Percentiles rank a stretch among this genome's conserved stretches.
Conservation (phyloP, 1,139 yeast species). For the Pichia sp. region DNA sequence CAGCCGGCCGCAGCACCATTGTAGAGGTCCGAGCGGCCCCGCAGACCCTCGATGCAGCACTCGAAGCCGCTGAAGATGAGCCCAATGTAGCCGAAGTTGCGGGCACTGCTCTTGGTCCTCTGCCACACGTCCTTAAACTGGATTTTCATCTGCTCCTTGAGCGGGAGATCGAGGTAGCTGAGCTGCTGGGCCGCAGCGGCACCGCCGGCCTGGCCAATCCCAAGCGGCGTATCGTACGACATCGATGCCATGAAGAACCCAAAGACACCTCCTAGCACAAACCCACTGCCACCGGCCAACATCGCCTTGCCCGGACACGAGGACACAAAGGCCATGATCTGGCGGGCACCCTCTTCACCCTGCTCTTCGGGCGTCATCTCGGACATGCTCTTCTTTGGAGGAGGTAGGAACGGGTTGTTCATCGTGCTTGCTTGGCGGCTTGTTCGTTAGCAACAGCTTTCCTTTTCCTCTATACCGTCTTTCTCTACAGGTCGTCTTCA, state of each 20-base stretch:
- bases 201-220: conserved; percentile 41
- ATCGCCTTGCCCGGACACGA: conserved; percentile 94
- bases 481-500: neutral
- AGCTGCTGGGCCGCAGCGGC: conserved; percentile 32
- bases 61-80: conserved; percentile 92
- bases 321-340: conserved; percentile 78
- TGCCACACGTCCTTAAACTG: conserved; percentile 92
- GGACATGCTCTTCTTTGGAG: conserved; percentile 42
- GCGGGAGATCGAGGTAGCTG: conserved; percentile 64
- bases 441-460: neutral
- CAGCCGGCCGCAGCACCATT: conserved; percentile 95
- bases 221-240: conserved; percentile 79
- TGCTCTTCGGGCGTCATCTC: conserved; percentile 91
- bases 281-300: conserved; percentile 92
- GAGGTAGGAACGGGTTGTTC: conserved; percentile 33
- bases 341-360: conserved; percentile 86
- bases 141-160: conserved; percentile 86
- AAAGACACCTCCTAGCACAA: conserved; percentile 91
- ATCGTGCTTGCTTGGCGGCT: conserved; percentile 11
- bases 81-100: conserved; percentile 93
- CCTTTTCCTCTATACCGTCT: neutral
- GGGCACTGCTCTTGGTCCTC: conserved; percentile 82
- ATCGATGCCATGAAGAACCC: conserved; percentile 94
- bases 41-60: conserved; percentile 75
- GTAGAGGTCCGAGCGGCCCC: conserved; percentile 91